Evolutionary conservation across 352 stramenopile species (phyloP), one percentile per base, ranked within the genome.

Genomic region (Bremia lactucae): DNA sequence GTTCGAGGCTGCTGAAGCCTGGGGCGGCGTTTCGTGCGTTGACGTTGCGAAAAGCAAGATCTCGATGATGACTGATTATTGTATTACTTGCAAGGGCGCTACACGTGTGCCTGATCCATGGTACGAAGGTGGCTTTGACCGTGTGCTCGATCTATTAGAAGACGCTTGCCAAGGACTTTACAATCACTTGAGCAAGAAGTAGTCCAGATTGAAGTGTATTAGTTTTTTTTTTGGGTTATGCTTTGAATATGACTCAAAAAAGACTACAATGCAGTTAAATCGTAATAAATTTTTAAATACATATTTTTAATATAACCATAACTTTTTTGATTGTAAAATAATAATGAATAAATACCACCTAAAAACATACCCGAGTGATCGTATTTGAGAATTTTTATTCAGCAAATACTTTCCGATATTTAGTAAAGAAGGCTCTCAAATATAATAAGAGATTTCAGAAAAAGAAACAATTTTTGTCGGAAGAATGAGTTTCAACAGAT

Each of bases 121-220:
- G 72, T 91, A 91, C 51, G 77, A 88, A 75, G 82, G 78, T n/a
- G 84, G 82, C 14, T 95, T 95, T 38, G 84, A 94, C 49, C 68
- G 81, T 31, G 84, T 95, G 20, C 51, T 95, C 42, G 84, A 95
- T 51, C 52, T 95, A 36, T 59, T 95, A 3, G 82, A 95, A 42
- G 82, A 95, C 44, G 78, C 78, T 0, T 95, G 84, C 33, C 55
- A 69, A 9, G 84, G 82, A 11, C 64, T 94, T 10, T 91, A 85
- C 51, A 49, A 67, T 22, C 61, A 68, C 49, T 65, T 87, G 37
- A 49, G 20, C 18, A 52, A 55, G 11, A 42, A 49, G 23, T 36
- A 24, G 20, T 46, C 21, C 5, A 23, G 2, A 14, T 14, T 25
- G 11, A 20, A 22, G 6, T 24, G 13, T 15, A 31, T 42, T 19